Evolutionary conservation across 2,329 filamentous ascomycete genomes (phyloP).

Genomic region (Trichoderma lentiforme): DNA sequence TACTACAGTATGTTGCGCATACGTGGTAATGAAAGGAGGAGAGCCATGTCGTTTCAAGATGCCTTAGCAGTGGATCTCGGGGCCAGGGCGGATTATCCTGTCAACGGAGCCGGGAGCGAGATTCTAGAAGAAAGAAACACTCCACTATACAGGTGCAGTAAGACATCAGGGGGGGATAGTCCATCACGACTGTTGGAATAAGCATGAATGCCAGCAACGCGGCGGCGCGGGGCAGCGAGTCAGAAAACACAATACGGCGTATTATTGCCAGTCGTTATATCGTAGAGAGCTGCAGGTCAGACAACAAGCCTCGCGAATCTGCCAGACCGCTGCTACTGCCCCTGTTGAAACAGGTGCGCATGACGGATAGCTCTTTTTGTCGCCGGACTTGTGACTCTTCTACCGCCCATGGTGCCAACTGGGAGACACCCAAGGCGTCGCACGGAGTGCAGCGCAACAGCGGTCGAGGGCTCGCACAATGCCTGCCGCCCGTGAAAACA

Average conservation of each 20-base stretch:
- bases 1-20: constrained; percentile 20
- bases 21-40: constrained; percentile 17
- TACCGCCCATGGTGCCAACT: not conserved
- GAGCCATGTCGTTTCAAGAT: constrained; percentile 27
- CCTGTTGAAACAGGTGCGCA: not conserved
- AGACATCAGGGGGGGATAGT: not conserved
- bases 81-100: constrained; percentile 18
- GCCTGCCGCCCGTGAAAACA: not conserved
- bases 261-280: not conserved
- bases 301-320: constrained; percentile 12
- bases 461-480: not conserved
- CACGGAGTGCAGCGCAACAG: not conserved
- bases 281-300: constrained; percentile 6
- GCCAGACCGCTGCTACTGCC: not conserved
- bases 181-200: not conserved
- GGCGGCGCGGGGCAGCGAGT: constrained; percentile 14
- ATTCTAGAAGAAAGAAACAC: constrained; percentile 9
- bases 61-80: constrained; percentile 20
- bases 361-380: constrained; percentile 10
- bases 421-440: not conserved
- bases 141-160: not conserved
- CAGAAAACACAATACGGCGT: not conserved
- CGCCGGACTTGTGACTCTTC: not conserved
- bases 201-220: constrained; percentile 12
- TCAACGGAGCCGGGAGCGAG: constrained; percentile 4